These are phyloP conservation scores for Emmonsiellopsis sp. DNA, from an alignment of 2,329 filamentous ascomycete species.

Conservation along the genomic window DNA sequence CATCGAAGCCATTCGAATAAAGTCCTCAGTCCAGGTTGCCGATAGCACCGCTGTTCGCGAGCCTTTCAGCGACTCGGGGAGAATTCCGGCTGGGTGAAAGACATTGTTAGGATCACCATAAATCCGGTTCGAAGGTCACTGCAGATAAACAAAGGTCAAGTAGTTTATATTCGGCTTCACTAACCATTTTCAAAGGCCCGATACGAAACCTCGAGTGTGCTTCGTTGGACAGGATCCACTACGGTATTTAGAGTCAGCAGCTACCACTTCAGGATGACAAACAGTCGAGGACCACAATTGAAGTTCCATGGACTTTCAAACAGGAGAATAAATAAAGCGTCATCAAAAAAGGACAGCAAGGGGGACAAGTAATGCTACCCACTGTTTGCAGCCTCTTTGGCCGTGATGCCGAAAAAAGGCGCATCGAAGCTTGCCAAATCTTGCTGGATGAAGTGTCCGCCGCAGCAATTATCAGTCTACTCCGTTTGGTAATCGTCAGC, in stretches of 20 bases:
- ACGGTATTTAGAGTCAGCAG: background rate
- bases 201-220: conserved; percentile 13
- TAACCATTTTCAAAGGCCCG: conserved; percentile 12
- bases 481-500: background rate
- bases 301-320: background rate
- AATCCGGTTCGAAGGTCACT: background rate
- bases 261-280: background rate
- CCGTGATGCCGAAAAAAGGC: conserved; percentile 10
- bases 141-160: background rate
- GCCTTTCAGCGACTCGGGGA: conserved; percentile 9
- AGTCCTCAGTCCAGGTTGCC: conserved; percentile 11
- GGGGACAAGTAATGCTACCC: background rate
- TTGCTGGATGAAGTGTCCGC: conserved; percentile 12
- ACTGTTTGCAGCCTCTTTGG: background rate
- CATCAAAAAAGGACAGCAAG: background rate
- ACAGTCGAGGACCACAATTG: background rate
- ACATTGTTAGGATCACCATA: background rate
- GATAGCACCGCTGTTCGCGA: conserved; percentile 8
- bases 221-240: conserved; percentile 17
- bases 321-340: background rate
- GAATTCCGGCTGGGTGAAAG: conserved; percentile 9
- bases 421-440: conserved; percentile 11
- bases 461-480: background rate
- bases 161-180: background rate
- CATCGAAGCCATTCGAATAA: conserved; percentile 2